Evolutionary conservation across 805 yeast species (phyloP).

Genomic region (Saturnispora ahearnii): DNA sequence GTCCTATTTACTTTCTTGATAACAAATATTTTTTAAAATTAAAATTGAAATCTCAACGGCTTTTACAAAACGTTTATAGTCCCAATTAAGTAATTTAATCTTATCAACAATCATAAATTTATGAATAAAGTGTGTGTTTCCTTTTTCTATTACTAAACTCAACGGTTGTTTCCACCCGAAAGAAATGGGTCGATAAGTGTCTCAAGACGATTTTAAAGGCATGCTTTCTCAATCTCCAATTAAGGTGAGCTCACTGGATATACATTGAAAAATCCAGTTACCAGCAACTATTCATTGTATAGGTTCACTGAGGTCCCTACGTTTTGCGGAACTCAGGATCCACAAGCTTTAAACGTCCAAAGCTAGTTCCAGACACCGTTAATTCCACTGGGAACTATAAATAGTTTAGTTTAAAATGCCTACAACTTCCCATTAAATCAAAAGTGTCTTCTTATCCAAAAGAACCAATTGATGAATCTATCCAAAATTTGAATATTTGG

Average conservation of each 20-base stretch:
- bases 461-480: conserved; percentile 28
- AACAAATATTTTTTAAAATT: no score
- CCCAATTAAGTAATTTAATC: no score
- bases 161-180: not conserved
- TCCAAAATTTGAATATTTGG: conserved; percentile 31
- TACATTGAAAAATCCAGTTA: conserved; percentile 12
- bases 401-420: conserved; percentile 27
- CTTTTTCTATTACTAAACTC: no score
- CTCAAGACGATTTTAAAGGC: no score
- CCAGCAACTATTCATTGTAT: conserved; percentile 18
- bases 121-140: no score
- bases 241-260: conserved; percentile 26
- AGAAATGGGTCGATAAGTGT: conserved; percentile 12
- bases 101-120: no score
- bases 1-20: not conserved
- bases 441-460: conserved; percentile 15
- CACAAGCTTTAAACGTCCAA: conserved; percentile 26
- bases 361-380: conserved; percentile 25
- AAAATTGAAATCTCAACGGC: no score
- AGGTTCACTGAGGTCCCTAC: conserved; percentile 28
- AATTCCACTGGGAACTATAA: conserved; percentile 33
- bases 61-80: no score
- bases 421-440: conserved; percentile 30
- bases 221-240: conserved; percentile 18
- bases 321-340: conserved; percentile 22